Conservation (phyloP, 495 filamentous ascomycete species). For the Bacidia rubella region DNA sequence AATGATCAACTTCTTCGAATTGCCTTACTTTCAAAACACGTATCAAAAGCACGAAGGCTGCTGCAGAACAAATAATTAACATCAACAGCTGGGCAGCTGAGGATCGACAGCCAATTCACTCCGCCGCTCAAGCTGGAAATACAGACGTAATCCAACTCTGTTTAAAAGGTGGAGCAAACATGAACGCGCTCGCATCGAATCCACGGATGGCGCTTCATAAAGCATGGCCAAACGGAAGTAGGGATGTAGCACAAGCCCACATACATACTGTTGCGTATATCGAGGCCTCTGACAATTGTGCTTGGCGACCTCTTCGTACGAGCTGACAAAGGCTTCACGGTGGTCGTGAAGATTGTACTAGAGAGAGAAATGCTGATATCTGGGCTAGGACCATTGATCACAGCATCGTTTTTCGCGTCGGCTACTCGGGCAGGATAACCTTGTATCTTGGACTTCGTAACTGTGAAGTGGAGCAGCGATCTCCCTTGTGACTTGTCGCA, state of each 20-base stretch:
- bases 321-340: slow-evolving; percentile 3
- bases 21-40: slow-evolving; percentile 7
- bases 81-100: background rate
- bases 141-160: background rate
- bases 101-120: slow-evolving; percentile 8
- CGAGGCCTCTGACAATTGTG: slow-evolving; percentile 3
- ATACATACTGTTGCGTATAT: slow-evolving; percentile 6
- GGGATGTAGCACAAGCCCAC: background rate
- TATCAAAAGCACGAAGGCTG: background rate
- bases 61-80: background rate
- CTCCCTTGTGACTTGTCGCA: no score
- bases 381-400: background rate
- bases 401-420: background rate
- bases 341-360: slow-evolving; percentile 5
- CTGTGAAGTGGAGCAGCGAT: background rate
- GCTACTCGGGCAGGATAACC: background rate
- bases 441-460: background rate
- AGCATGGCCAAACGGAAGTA: slow-evolving; percentile 1
- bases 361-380: background rate
- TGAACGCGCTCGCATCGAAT: slow-evolving; percentile 1
- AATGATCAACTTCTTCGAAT: slow-evolving; percentile 2
- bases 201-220: slow-evolving; percentile 11
- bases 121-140: slow-evolving; percentile 2
- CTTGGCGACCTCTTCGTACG: slow-evolving; percentile 6
- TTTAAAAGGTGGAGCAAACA: slow-evolving; percentile 2